A percentile compares a stretch with the other conserved stretches of the same genome.
Evolutionary conservation across 202 grass and related monocot genomes (phyloP).

Genomic region (Carex sylvatica): DNA sequence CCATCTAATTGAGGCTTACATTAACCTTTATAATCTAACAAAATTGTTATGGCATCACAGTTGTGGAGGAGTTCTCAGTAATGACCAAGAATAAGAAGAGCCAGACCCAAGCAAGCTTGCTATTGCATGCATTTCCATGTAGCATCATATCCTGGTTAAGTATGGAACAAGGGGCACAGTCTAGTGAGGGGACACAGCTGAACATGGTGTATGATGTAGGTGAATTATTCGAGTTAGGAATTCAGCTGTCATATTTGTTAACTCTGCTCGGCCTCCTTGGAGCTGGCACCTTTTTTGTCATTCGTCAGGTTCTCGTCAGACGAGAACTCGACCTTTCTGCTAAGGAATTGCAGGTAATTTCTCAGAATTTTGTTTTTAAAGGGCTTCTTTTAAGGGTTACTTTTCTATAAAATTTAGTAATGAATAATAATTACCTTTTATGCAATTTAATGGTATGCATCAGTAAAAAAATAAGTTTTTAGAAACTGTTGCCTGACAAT

Average conservation of each 20-base stretch:
- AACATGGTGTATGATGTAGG: slow-evolving; percentile 84
- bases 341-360: slow-evolving; percentile 93
- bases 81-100: slow-evolving; percentile 31
- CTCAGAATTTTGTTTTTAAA: not conserved
- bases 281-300: slow-evolving; percentile 83
- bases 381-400: slow-evolving; percentile 3
- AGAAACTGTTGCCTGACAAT: not conserved
- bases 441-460: not conserved
- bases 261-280: slow-evolving; percentile 87
- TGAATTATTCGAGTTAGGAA: slow-evolving; percentile 93
- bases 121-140: slow-evolving; percentile 41
- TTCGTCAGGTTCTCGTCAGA: slow-evolving; percentile 91
- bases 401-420: not conserved
- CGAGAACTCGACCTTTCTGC: slow-evolving; percentile 97
- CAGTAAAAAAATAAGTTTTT: not conserved
- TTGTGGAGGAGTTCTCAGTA: not conserved
- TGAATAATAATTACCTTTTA: not conserved
- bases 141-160: slow-evolving; percentile 61
- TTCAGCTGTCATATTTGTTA: slow-evolving; percentile 90
- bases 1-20: not conserved
- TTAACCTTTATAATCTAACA: not conserved
- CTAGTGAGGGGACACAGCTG: slow-evolving; percentile 53
- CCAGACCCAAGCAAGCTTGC: slow-evolving; percentile 25
- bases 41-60: slow-evolving; percentile 4
- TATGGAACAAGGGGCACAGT: slow-evolving; percentile 45